A percentile compares a stretch with the other conserved stretches of the same genome.
phyloP scores from a whole-genome alignment of 1,284 basidiomycete genomes.

The Porogramme epimiltina region DNA sequence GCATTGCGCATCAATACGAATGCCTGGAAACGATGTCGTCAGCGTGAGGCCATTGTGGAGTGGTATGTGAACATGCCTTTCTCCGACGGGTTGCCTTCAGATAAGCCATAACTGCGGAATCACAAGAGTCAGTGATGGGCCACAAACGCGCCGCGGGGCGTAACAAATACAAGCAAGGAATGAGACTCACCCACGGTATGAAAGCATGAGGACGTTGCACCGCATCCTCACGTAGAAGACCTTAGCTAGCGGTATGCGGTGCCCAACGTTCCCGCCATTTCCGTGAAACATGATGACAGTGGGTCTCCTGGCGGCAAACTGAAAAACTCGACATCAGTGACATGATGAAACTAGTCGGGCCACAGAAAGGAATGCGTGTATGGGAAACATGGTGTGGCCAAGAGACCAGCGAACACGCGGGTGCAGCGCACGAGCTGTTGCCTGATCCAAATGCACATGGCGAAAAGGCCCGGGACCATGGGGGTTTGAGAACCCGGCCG shows the following conservation, averaged over 20 bases:
- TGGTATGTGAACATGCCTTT: slow-evolving; percentile 50
- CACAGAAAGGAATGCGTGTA: too few species aligned
- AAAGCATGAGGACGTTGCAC: slow-evolving; percentile 89
- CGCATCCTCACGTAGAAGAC: slow-evolving; percentile 84
- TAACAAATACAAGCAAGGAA: background rate
- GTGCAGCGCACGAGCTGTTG: too few species aligned
- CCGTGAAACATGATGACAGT: slow-evolving; percentile 92
- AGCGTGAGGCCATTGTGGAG: background rate
- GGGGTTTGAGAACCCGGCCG: too few species aligned
- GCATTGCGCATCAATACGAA: slow-evolving; percentile 82
- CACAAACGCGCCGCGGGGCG: background rate
- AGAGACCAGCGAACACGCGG: too few species aligned
- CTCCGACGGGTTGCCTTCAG: slow-evolving; percentile 84
- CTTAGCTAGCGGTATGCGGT: slow-evolving; percentile 87
- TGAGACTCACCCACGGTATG: slow-evolving; percentile 74
- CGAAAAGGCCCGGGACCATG: too few species aligned
- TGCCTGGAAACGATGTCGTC: slow-evolving; percentile 44
- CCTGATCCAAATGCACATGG: too few species aligned
- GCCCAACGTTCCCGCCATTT: slow-evolving; percentile 83
- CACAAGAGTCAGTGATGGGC: background rate
- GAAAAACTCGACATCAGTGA: background rate
- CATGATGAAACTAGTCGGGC: too few species aligned
- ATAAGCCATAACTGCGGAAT: slow-evolving; percentile 73
- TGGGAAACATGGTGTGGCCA: too few species aligned
- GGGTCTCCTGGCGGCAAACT: slow-evolving; percentile 70